phyloP scores from a whole-genome alignment of 768 basidiomycete species.

The Multifurca ochricompacta region DNA sequence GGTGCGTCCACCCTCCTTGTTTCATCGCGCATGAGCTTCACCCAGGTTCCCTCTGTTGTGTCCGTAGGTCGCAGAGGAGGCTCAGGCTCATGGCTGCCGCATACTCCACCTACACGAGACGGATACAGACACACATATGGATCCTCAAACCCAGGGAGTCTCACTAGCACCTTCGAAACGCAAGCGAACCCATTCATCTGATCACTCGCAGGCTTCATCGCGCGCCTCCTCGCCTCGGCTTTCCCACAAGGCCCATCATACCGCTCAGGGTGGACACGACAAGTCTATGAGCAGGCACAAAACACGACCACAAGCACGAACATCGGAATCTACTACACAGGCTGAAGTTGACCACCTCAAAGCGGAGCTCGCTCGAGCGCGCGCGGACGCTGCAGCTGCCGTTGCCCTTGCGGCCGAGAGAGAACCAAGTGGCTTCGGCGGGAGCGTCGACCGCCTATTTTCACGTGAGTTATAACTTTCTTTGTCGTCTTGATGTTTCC shows the following conservation, averaged over 20 bases:
- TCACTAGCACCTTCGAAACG: conserved; percentile 2
- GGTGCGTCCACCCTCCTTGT: conserved; percentile 2
- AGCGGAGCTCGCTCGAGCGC: conserved; percentile 7
- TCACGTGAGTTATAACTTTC: background rate
- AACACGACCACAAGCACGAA: background rate
- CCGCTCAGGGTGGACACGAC: background rate
- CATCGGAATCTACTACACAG: background rate
- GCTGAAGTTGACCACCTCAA: conserved; percentile 5
- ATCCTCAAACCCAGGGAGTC: background rate
- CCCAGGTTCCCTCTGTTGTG: too few species aligned
- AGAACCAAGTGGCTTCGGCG: conserved; percentile 1
- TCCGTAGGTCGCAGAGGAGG: conserved; percentile 1
- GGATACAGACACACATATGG: background rate
- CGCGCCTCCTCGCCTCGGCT: background rate
- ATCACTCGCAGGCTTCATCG: background rate
- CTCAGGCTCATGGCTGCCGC: conserved; percentile 3
- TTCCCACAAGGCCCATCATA: background rate
- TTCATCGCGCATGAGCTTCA: too few species aligned
- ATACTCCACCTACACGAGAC: background rate
- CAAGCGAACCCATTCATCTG: background rate
- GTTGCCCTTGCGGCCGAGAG: conserved; percentile 8
- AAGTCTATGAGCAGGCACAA: background rate
- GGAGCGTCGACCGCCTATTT: conserved; percentile 5
- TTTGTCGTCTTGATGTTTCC: background rate
- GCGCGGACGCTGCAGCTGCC: background rate